Evolutionary conservation across 2,329 filamentous ascomycete genomes (phyloP).

Genomic region (Epichloe aotearoae): DNA sequence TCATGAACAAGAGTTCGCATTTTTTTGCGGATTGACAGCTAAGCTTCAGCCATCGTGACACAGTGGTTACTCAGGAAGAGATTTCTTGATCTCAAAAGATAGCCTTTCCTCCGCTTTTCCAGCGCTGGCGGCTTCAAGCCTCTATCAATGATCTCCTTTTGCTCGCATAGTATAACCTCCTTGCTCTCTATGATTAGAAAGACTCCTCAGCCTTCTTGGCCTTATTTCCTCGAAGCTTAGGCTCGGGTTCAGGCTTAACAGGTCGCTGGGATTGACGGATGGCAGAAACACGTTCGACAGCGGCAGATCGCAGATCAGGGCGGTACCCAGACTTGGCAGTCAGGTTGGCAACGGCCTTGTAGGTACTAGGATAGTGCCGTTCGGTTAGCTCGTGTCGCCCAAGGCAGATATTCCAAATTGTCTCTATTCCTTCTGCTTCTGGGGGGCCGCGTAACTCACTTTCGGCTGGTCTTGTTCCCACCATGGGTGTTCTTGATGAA

Average conservation of each 20-base stretch:
- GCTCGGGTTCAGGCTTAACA: conserved; percentile 60
- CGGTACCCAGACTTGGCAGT: conserved; percentile 81
- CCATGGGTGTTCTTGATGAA: conserved; percentile 55
- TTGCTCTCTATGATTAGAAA: conserved; percentile 13
- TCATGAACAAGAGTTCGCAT: background rate
- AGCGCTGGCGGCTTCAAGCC: background rate
- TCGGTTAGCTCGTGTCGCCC: background rate
- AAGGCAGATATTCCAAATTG: conserved; percentile 10
- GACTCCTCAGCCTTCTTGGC: conserved; percentile 54
- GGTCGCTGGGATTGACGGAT: conserved; percentile 67
- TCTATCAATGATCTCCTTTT: background rate
- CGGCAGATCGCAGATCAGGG: conserved; percentile 59
- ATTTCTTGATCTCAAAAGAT: background rate
- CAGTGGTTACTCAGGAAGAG: background rate
- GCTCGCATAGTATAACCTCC: background rate
- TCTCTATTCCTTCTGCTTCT: background rate
- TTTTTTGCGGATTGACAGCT: background rate
- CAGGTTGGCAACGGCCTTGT: conserved; percentile 73
- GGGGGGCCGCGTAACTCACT: conserved; percentile 25
- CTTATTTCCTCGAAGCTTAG: conserved; percentile 69
- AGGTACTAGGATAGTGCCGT: conserved; percentile 48
- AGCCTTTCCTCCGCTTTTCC: background rate
- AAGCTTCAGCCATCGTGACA: background rate
- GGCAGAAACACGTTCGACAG: conserved; percentile 77
- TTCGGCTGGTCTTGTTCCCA: conserved; percentile 62